Evolutionary conservation across 169 alveolate genomes (phyloP).

Genomic region (Perkinsus chesapeaki): DNA sequence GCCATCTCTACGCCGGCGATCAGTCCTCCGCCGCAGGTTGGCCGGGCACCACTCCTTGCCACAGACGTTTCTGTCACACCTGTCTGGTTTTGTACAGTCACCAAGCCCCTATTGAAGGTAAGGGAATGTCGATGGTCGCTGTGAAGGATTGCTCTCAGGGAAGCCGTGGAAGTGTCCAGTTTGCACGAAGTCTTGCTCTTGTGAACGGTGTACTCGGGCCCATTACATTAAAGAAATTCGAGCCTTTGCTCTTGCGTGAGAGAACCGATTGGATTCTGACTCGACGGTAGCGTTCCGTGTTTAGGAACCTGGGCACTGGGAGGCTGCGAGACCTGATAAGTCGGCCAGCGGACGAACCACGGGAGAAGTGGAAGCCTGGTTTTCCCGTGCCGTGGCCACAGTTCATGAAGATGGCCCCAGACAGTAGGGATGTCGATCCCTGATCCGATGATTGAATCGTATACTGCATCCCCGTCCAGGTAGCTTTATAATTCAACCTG

Average conservation of each 20-base stretch:
- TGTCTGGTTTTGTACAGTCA: background rate
- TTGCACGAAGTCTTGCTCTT: background rate
- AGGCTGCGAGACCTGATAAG: background rate
- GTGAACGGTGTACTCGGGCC: background rate
- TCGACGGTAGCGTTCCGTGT: background rate
- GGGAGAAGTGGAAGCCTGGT: background rate
- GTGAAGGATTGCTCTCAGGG: background rate
- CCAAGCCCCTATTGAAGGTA: background rate
- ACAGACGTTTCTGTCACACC: background rate
- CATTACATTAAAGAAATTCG: background rate
- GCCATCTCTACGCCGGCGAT: background rate
- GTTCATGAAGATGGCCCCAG: background rate
- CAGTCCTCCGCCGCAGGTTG: background rate
- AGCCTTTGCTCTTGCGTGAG: background rate
- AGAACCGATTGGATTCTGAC: background rate
- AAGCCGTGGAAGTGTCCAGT: background rate
- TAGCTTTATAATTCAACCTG: background rate
- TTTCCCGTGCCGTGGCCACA: background rate
- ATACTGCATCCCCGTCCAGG: background rate
- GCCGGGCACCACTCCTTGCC: background rate
- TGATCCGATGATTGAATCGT: background rate
- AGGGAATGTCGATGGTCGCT: background rate
- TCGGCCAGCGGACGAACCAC: background rate
- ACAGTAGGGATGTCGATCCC: background rate
- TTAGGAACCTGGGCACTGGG: background rate